Conservation (phyloP, 306 rosid genomes). For the Purshia tridentata region DNA sequence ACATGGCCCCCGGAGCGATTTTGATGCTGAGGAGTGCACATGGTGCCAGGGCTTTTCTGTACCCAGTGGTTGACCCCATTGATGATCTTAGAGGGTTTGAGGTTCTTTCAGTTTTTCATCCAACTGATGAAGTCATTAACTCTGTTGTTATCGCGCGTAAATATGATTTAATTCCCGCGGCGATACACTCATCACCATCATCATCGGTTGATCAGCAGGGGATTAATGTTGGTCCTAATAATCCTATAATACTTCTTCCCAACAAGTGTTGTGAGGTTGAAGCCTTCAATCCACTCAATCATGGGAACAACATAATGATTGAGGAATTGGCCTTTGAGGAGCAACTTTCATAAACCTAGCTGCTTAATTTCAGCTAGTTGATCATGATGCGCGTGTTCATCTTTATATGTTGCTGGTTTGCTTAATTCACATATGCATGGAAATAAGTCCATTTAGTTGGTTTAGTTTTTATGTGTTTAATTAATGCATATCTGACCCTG, state of each 20-base stretch:
- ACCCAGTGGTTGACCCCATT: conserved; percentile 70
- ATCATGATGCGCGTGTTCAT: background rate
- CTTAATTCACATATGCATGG: conserved; percentile 1
- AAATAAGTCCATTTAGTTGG: conserved; percentile 19
- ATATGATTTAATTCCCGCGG: conserved; percentile 20
- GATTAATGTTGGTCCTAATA: background rate
- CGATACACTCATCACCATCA: conserved; percentile 15
- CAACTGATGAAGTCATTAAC: conserved; percentile 74
- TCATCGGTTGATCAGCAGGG: conserved; percentile 32
- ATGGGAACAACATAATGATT: conserved; percentile 43
- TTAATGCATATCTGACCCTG: conserved; percentile 16
- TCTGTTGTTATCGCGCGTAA: conserved; percentile 72
- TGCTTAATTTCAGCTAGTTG: background rate
- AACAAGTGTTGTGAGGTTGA: conserved; percentile 64
- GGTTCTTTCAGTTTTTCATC: conserved; percentile 74
- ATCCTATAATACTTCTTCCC: conserved; percentile 35
- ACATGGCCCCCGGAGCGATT: conserved; percentile 70
- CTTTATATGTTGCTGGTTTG: background rate
- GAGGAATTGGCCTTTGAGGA: conserved; percentile 63
- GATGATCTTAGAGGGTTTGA: conserved; percentile 74
- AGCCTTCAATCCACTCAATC: conserved; percentile 57
- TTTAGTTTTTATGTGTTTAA: background rate
- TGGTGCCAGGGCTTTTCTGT: conserved; percentile 85
- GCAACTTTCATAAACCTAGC: conserved; percentile 23
- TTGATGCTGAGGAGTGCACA: conserved; percentile 85